These are phyloP conservation scores for Kockiozyma suomiensis DNA, from an alignment of 805 yeast species.

Conservation along the genomic window DNA sequence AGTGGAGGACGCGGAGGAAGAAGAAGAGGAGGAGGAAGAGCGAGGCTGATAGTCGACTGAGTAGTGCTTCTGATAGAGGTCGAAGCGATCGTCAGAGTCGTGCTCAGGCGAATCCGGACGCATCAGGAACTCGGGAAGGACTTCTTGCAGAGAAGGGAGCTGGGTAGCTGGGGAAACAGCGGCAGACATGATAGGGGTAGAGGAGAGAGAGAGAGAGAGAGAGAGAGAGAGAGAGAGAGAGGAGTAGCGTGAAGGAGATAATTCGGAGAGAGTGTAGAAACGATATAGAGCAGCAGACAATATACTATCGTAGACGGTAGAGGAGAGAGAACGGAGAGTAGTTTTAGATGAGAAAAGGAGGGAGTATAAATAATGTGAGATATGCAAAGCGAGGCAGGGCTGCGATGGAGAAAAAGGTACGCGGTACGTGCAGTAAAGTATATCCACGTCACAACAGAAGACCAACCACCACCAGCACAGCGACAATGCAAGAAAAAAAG, in stretches of 20 bases:
- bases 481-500: no score
- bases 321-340: neutral
- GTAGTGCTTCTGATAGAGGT: neutral
- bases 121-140: conserved; percentile 29
- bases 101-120: conserved; percentile 5
- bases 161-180: conserved; percentile 18
- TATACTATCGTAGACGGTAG: neutral
- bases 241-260: neutral
- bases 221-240: neutral
- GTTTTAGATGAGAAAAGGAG: no score
- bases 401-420: no score
- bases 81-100: neutral
- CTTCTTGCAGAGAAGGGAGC: conserved; percentile 31
- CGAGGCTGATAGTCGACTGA: conserved; percentile 4
- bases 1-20: conserved; percentile 13
- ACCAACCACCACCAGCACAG: no score
- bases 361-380: no score
- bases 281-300: neutral
- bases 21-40: conserved; percentile 21
- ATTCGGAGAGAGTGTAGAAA: no score
- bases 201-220: neutral
- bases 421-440: no score
- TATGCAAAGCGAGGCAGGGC: no score
- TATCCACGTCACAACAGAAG: no score
- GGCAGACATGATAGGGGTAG: neutral